phyloP scores from a whole-genome alignment of 768 basidiomycete species.

The Brasilioporus rufonigricans region DNA sequence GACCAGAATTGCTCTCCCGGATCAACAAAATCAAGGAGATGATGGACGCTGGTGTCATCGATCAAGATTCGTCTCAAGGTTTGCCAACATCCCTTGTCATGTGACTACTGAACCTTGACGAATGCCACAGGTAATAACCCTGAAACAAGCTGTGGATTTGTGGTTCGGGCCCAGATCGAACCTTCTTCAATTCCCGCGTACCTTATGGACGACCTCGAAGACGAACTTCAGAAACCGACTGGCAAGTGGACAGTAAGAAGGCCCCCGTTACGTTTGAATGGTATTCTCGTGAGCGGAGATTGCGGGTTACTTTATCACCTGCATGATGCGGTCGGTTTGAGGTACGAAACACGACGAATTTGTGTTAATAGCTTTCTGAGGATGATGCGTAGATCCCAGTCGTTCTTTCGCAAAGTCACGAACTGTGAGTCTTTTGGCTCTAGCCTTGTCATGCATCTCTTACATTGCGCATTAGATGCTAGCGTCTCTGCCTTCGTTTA shows the following conservation, averaged over 20 bases:
- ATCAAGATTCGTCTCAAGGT: constrained; percentile 46
- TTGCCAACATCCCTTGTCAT: constrained; percentile 1
- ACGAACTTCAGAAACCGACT: constrained; percentile 71
- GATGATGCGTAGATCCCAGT: constrained; percentile 41
- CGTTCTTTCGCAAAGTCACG: constrained; percentile 74
- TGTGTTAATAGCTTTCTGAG: not conserved
- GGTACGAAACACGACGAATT: constrained; percentile 41
- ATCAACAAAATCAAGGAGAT: constrained; percentile 59
- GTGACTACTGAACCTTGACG: not conserved
- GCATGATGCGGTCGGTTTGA: constrained; percentile 63
- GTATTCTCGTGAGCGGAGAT: constrained; percentile 70
- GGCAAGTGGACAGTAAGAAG: constrained; percentile 59
- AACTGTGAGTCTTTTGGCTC: constrained; percentile 43
- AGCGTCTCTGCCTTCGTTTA: constrained; percentile 67
- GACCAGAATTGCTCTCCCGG: constrained; percentile 56
- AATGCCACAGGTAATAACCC: constrained; percentile 40
- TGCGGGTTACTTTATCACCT: constrained; percentile 77
- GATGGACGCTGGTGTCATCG: constrained; percentile 63
- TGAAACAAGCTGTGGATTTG: constrained; percentile 60
- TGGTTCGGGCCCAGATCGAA: constrained; percentile 63
- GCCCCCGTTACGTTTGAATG: constrained; percentile 58
- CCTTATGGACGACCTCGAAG: constrained; percentile 68
- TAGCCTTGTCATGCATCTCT: constrained; percentile 1
- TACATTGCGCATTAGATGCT: constrained; percentile 52
- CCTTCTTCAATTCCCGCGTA: constrained; percentile 48